Evolutionary conservation across 345 rosid species (phyloP), one percentile per base, ranked within the genome.

Genomic region (Pistacia vera): DNA sequence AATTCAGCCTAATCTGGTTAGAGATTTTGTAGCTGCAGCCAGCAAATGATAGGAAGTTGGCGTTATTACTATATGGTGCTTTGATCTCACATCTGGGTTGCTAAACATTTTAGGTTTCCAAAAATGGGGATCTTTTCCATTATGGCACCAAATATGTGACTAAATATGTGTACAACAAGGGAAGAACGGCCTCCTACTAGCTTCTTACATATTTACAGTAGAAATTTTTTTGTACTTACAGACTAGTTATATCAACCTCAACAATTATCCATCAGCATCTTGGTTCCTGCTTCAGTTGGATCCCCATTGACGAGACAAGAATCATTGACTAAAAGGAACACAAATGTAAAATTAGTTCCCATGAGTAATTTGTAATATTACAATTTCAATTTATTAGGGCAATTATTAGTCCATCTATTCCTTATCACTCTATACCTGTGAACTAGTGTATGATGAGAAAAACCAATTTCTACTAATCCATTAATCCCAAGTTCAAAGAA

Each of bases 251-350:
- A 70, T 59, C 71, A 51, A 73, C 79, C 72, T 78, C 52, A 56
- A 56, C n/a, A 77, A 66, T 73, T 73, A 82, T 66, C 76, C 80
- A 79, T 88, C 84, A 95, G 80, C 91, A 91, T 86, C 98, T 88
- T 22, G 93, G 97, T 84, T 93, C 97, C 84, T 90, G 97, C 94
- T 93, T 93, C 85, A 90, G 75, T 73, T 85, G 93, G 78, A 87
- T 75, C 82, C 93, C 87, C 33, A 80, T 56, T 7, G 81, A 79
- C 38, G 80, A 82, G 81, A 89, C 82, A 79, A 81, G 89, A 73
- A 86, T 79, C 82, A 82, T 48, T 17, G 92, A 75, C 98, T 96
- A 89, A 75, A 52, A 81, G 74, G 71, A 75, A 67, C 72, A 52
- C 72, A 17, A 59, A 16, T 5, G 62, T 22, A 48, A 22, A 20